Percentiles rank a stretch among this genome's conserved stretches.
phyloP scores from a whole-genome alignment of 2,329 filamentous ascomycete species.

The Rugonectria rugulosa region DNA sequence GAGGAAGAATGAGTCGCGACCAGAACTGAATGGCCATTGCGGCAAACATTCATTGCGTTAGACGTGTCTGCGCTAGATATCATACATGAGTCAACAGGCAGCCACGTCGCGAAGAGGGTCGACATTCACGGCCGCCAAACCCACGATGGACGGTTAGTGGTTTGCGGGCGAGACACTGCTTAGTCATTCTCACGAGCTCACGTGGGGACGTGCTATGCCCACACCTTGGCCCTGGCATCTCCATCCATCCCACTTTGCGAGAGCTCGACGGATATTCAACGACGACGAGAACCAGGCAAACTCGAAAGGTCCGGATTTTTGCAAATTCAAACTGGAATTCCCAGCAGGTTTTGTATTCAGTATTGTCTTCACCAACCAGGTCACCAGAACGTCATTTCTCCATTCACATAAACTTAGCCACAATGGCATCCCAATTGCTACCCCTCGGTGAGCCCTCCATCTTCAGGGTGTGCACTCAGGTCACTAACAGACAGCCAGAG shows the following conservation, averaged over 20 bases:
- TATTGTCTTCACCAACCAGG: background rate
- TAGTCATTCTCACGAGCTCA: conserved; percentile 48
- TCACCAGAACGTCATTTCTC: background rate
- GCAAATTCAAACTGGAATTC: background rate
- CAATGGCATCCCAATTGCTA: conserved; percentile 77
- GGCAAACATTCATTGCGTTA: conserved; percentile 35
- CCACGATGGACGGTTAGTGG: conserved; percentile 14
- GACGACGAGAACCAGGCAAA: conserved; percentile 13
- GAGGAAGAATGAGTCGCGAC: conserved; percentile 22
- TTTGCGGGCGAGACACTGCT: conserved; percentile 30
- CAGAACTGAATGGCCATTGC: conserved; percentile 34
- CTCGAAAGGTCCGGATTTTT: background rate
- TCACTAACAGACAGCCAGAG: conserved; percentile 62
- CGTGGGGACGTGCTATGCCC: conserved; percentile 42
- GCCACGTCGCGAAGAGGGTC: conserved; percentile 38
- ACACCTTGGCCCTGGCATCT: conserved; percentile 31
- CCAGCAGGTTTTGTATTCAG: background rate
- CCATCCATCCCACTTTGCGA: conserved; percentile 42
- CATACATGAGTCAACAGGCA: too few relatives aligned
- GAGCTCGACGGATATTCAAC: conserved; percentile 17
- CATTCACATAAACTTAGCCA: conserved; percentile 28
- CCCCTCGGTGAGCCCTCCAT: conserved; percentile 64
- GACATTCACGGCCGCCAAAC: conserved; percentile 2
- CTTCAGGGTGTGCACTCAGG: background rate
- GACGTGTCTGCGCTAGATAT: conserved; percentile 24